These are phyloP conservation scores for Neonectria hederae DNA, from an alignment of 2,329 filamentous ascomycete species.

Conservation along the genomic window DNA sequence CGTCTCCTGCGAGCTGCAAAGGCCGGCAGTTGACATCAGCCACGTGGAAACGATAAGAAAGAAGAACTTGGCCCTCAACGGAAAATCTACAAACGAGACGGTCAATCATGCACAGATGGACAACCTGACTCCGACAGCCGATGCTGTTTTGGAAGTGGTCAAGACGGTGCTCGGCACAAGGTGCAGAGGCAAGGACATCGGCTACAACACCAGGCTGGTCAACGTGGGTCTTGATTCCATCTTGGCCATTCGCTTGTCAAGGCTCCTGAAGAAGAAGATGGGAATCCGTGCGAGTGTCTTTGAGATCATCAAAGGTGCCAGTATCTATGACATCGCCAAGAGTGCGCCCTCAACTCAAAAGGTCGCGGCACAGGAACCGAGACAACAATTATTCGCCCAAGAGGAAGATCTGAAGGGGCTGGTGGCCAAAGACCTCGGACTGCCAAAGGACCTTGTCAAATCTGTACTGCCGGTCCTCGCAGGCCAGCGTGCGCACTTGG, in stretches of 20 bases:
- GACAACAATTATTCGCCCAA: background rate
- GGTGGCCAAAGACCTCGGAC: background rate
- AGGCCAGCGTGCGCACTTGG: constrained; percentile 32
- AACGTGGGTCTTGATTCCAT: constrained; percentile 40
- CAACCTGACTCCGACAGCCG: background rate
- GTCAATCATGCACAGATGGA: background rate
- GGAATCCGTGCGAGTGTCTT: constrained; percentile 34
- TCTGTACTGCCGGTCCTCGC: constrained; percentile 30
- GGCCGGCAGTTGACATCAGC: background rate
- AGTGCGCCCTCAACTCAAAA: background rate
- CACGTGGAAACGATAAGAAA: background rate
- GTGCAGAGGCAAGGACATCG: constrained; percentile 21
- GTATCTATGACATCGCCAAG: background rate
- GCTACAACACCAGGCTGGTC: constrained; percentile 29
- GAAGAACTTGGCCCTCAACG: background rate
- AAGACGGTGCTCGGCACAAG: constrained; percentile 27
- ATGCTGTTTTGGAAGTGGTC: background rate
- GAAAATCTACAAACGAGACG: background rate
- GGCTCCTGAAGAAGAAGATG: constrained; percentile 28
- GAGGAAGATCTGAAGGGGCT: background rate
- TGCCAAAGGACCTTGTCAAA: constrained; percentile 15
- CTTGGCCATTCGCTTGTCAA: constrained; percentile 36
- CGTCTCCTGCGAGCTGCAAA: background rate
- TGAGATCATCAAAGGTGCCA: background rate
- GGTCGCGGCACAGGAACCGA: background rate